phyloP scores from a whole-genome alignment of 371 early-diverging fungal species.

The Conidiobolus incongruus region DNA sequence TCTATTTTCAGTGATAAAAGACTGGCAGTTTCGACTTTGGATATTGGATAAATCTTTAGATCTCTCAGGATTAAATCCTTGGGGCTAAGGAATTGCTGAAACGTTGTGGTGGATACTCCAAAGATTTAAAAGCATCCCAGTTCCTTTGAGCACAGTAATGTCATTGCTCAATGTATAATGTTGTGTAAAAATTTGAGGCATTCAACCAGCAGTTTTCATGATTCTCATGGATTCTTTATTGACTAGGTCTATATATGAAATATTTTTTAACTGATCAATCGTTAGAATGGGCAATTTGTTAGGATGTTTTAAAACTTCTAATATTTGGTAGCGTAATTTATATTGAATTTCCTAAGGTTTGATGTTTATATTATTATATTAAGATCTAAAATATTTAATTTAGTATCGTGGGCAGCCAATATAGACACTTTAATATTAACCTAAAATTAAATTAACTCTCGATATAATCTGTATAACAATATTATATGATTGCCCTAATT shows the following conservation, averaged over 20 bases:
- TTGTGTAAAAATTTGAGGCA: background rate
- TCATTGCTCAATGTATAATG: background rate
- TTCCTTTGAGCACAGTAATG: background rate
- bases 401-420: conserved; percentile 26
- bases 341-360: conserved; percentile 17
- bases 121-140: background rate
- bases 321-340: conserved; percentile 17
- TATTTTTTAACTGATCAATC: background rate
- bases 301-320: background rate
- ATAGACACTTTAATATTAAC: too few relatives aligned
- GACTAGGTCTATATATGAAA: background rate
- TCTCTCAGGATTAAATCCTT: background rate
- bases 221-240: background rate
- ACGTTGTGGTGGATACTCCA: background rate
- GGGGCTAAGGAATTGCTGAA: background rate
- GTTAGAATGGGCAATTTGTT: background rate
- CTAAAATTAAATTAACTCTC: too few relatives aligned
- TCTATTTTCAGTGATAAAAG: background rate
- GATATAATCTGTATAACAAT: too few relatives aligned
- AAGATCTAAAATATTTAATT: conserved; percentile 20
- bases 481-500: too few relatives aligned
- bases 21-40: too few relatives aligned
- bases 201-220: background rate
- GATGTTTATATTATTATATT: too few relatives aligned
- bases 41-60: background rate